These are phyloP conservation scores for Colletotrichum plurivorum DNA, from an alignment of 2,329 filamentous ascomycete species.

Conservation along the genomic window DNA sequence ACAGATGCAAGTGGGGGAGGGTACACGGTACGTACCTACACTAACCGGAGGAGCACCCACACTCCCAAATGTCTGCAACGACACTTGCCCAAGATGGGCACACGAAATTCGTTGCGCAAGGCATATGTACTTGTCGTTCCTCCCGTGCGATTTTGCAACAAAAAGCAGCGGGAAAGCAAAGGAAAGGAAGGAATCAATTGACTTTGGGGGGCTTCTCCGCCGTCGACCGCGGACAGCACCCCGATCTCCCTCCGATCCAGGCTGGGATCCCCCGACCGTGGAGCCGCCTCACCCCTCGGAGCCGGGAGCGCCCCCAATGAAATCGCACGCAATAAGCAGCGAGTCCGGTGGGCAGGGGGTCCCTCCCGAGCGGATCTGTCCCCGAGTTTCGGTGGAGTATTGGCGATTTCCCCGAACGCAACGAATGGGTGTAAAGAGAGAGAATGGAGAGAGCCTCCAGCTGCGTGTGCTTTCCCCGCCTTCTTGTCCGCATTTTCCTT, in stretches of 20 bases:
- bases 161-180: neutral
- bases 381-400: conserved; percentile 15
- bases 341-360: conserved; percentile 1
- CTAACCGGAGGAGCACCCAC: neutral
- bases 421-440: neutral
- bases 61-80: neutral
- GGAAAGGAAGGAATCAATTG: conserved; percentile 22
- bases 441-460: neutral
- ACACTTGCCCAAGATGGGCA: no score
- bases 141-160: no score
- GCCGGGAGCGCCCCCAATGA: conserved; percentile 26
- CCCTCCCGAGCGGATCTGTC: conserved; percentile 31
- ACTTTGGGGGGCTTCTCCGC: conserved; percentile 8
- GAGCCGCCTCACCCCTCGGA: conserved; percentile 15
- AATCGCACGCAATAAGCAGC: conserved; percentile 29
- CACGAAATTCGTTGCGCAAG: no score
- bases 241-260: conserved; percentile 23
- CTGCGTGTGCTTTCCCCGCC: conserved; percentile 1
- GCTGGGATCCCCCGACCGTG: conserved; percentile 25
- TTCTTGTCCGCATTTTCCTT: conserved; percentile 4
- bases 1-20: conserved; percentile 7
- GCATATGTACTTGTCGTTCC: no score
- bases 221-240: conserved; percentile 27
- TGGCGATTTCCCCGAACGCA: neutral
- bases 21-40: no score